These are phyloP conservation scores for sorghum (Sorghum bicolor) DNA, from an alignment of 176 grass and related monocot genomes.

Conservation along the genomic window Sorghum_bicolor_NCBIv3 NC_012870.2:3862501-3863000, in stretches of 20 bases:
- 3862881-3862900: not conserved
- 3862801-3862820: not conserved
- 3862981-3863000: not conserved
- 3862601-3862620: slow-evolving; percentile 62
- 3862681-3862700: not conserved
- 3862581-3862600: slow-evolving; percentile 55
- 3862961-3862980: not conserved
- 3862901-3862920: not conserved
- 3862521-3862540: slow-evolving; percentile 47
- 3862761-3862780: not conserved
- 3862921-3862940: not conserved
- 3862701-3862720: not conserved
- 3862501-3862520: slow-evolving; percentile 53
- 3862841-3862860: not conserved
- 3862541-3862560: slow-evolving; percentile 65
- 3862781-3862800: not conserved
- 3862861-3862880: not conserved
- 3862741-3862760: not conserved
- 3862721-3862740: not conserved
- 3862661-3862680: not conserved
- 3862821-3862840: not conserved
- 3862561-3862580: slow-evolving; percentile 72
- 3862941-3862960: not conserved
- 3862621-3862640: not conserved
- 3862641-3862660: slow-evolving; percentile 14